These are phyloP conservation scores for Alternaria sp. DNA, from an alignment of 2,329 filamentous ascomycete species.

Conservation along the genomic window DNA sequence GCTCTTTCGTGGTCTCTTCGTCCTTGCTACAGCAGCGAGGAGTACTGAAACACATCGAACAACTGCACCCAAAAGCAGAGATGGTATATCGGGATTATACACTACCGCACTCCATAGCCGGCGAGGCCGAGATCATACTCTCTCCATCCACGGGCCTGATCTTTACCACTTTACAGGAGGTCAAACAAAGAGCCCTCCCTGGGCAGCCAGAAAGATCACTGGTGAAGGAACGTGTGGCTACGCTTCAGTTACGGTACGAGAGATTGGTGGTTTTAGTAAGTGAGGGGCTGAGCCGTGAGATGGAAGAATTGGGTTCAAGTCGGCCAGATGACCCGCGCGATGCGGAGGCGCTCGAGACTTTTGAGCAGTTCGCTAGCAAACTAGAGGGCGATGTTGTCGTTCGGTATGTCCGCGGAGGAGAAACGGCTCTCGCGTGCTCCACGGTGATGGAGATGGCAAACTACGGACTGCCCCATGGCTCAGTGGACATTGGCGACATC, in stretches of 20 bases:
- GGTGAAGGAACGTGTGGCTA: conserved; percentile 65
- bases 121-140: conserved; percentile 77
- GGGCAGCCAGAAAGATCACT: conserved; percentile 56
- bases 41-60: conserved; percentile 62
- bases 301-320: conserved; percentile 30
- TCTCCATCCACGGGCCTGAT: conserved; percentile 75
- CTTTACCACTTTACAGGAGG: conserved; percentile 73
- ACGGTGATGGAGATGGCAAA: conserved; percentile 41
- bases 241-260: conserved; percentile 69
- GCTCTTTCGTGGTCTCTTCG: conserved; percentile 63
- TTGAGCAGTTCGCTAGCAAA: conserved; percentile 60
- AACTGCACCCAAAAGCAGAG: conserved; percentile 59
- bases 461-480: conserved; percentile 47
- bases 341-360: conserved; percentile 57
- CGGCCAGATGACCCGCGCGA: conserved; percentile 53
- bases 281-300: conserved; percentile 44
- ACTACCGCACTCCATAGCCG: conserved; percentile 32
- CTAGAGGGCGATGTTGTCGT: conserved; percentile 52
- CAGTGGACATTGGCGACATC: conserved; percentile 38
- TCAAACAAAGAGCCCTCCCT: conserved; percentile 76
- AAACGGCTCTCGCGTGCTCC: conserved; percentile 48
- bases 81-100: conserved; percentile 70
- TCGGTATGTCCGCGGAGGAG: conserved; percentile 55
- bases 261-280: conserved; percentile 73
- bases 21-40: conserved; percentile 55